These are phyloP conservation scores for Eutrema heterophyllum DNA, from an alignment of 345 rosid genomes.

Conservation along the genomic window DNA sequence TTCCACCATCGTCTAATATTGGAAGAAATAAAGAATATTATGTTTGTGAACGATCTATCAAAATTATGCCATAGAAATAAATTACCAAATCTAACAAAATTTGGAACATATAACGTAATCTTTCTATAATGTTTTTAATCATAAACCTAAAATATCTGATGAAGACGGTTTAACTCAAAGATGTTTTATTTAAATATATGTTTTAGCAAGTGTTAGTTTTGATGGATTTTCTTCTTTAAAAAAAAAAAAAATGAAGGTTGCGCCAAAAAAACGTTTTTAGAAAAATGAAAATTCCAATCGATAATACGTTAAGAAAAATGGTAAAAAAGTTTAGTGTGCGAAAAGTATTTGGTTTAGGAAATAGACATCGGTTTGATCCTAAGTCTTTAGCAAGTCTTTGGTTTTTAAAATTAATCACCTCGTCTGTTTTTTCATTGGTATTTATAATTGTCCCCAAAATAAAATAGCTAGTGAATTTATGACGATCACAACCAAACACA, in stretches of 20 bases:
- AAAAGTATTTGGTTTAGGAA: background rate
- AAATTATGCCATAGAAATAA: background rate
- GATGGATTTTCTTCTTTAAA: too few species aligned
- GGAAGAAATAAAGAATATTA: too few species aligned
- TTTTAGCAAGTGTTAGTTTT: too few species aligned
- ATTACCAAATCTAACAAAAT: too few species aligned
- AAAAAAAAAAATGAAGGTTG: too few species aligned
- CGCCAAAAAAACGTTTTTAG: too few species aligned
- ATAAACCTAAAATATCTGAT: too few species aligned
- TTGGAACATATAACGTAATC: background rate
- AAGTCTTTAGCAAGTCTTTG: background rate
- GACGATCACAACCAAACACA: conserved; percentile 3
- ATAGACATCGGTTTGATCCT: background rate
- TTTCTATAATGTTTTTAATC: background rate
- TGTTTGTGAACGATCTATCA: background rate
- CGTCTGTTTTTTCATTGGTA: background rate
- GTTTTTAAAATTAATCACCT: background rate
- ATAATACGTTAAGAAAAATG: too few species aligned
- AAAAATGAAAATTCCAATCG: too few species aligned
- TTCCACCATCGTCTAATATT: too few species aligned
- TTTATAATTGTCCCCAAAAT: background rate
- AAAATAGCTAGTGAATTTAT: background rate
- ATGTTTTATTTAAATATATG: background rate
- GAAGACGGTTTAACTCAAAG: background rate
- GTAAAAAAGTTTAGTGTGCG: too few species aligned